Percentiles rank a stretch among this genome's conserved stretches.
Conservation (phyloP, 2,329 filamentous ascomycete genomes). For the Penicillium sp. region DNA sequence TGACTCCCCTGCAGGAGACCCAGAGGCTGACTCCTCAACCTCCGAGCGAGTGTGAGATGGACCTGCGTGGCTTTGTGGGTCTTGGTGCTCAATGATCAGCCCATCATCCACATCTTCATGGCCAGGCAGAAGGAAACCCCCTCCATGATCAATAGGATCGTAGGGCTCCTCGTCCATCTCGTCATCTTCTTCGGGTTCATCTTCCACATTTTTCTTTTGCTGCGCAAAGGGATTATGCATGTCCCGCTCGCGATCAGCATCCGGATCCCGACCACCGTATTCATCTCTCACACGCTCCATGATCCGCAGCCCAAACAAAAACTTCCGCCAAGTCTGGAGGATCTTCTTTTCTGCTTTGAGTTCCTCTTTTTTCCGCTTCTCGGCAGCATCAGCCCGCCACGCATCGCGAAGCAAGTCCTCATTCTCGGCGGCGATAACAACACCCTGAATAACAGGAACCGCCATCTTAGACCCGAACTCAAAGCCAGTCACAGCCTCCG, state of each 20-base stretch:
- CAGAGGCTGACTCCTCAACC: conserved; percentile 5
- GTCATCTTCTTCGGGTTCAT: conserved; percentile 4
- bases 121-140: conserved; percentile 27
- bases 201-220: conserved; percentile 12
- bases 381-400: conserved; percentile 74
- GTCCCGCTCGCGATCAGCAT: conserved; percentile 33
- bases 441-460: conserved; percentile 86
- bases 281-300: conserved; percentile 74
- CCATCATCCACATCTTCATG: conserved; percentile 24
- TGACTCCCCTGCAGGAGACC: neutral
- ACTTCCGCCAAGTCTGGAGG: conserved; percentile 79
- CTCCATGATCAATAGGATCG: conserved; percentile 27
- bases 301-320: conserved; percentile 82
- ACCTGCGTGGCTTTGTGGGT: neutral
- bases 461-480: conserved; percentile 95
- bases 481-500: conserved; percentile 93
- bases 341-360: conserved; percentile 76
- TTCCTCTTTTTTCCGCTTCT: conserved; percentile 75
- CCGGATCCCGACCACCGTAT: conserved; percentile 62
- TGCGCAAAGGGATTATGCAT: conserved; percentile 40
- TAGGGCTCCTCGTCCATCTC: conserved; percentile 16
- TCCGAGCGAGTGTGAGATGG: conserved; percentile 4
- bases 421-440: conserved; percentile 83
- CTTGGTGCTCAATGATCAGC: conserved; percentile 34
- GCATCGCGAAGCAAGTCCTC: conserved; percentile 74